Conservation (phyloP, 306 rosid genomes). For the Citrullus mucosospermus region DNA sequence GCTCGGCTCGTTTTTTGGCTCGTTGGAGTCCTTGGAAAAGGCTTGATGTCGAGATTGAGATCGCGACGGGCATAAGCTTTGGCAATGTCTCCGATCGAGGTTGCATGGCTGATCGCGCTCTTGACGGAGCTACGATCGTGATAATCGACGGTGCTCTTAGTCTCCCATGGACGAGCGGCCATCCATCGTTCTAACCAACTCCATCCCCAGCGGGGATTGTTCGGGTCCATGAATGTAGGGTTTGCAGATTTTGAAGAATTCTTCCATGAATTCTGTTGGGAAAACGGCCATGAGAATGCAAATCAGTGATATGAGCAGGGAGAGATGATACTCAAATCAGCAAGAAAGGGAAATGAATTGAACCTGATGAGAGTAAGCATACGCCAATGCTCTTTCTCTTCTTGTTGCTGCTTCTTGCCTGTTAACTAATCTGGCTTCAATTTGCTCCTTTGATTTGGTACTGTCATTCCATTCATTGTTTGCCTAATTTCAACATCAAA, state of each 20-base stretch:
- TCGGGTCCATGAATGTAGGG: conserved; percentile 68
- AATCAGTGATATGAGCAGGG: background rate
- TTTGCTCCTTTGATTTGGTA: conserved; percentile 56
- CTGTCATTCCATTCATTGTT: conserved; percentile 67
- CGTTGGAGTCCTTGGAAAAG: conserved; percentile 17
- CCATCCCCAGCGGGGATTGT: conserved; percentile 94
- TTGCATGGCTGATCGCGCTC: conserved; percentile 23
- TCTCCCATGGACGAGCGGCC: conserved; percentile 83
- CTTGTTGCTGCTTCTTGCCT: conserved; percentile 72
- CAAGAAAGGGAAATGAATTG: background rate
- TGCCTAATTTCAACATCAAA: conserved; percentile 17
- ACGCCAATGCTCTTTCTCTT: conserved; percentile 85
- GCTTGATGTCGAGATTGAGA: conserved; percentile 19
- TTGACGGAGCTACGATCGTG: conserved; percentile 30
- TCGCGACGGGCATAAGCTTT: conserved; percentile 40
- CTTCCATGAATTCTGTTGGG: conserved; percentile 52
- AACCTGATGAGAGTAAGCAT: conserved; percentile 78
- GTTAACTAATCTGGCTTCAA: conserved; percentile 31
- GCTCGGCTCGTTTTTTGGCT: conserved; percentile 25
- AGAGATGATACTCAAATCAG: background rate
- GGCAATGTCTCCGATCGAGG: conserved; percentile 51
- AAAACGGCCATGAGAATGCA: background rate
- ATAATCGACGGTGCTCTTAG: conserved; percentile 25
- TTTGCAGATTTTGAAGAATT: conserved; percentile 43
- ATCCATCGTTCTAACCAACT: conserved; percentile 93